Base-by-base conservation (phyloP, 2,329 filamentous ascomycete species). In the Ambrosiella beaveri region DNA sequence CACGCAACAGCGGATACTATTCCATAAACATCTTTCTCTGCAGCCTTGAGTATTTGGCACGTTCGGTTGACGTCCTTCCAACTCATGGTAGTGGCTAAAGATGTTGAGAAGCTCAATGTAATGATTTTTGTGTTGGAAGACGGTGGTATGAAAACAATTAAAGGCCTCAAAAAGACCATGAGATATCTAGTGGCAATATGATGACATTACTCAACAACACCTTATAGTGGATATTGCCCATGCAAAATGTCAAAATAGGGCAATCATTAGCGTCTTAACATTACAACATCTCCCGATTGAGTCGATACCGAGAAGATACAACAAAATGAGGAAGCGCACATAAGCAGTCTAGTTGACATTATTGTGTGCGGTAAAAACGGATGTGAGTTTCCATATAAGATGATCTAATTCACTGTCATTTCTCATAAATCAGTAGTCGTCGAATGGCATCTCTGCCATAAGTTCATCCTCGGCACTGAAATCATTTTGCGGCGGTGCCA, bases 401-500 rank as follows among this genome's bases (percentile, higher is more conserved):
- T 27, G 27, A 4, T 27, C 27, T 27, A 27, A 27, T 27, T 27
- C 27, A 4, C 27, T 27, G 17, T 51, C 15, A 51, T 51, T 11
- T 27, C 19, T 51, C 47, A 3, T 51, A 35, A 51, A 51, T 54
- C 49, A 51, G 36, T 57, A 60, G 38, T 60, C 56, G 13, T 60
- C 59, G 17, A 57, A 60, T 39, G 56, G 59, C 75, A 81, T 78
- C 62, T 80, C 80, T 41, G 76, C 79, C 80, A 88, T 82, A 0
- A 77, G 82, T 61, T 81, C 83, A 68, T 85, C 80, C 12, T 85
- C 82, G 57, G 82, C 81, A 1, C 74, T 77, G 66, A 78, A 81
- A 27, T 72, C 68, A 40, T 74, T 66, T 3, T 67, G 63, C 17
- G 35, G 54, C 51, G 56, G 41, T 41, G 57, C 47, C 37, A 51